Evolutionary conservation across 2,329 filamentous ascomycete genomes (phyloP).

Genomic region (Cryphonectria radicalis): DNA sequence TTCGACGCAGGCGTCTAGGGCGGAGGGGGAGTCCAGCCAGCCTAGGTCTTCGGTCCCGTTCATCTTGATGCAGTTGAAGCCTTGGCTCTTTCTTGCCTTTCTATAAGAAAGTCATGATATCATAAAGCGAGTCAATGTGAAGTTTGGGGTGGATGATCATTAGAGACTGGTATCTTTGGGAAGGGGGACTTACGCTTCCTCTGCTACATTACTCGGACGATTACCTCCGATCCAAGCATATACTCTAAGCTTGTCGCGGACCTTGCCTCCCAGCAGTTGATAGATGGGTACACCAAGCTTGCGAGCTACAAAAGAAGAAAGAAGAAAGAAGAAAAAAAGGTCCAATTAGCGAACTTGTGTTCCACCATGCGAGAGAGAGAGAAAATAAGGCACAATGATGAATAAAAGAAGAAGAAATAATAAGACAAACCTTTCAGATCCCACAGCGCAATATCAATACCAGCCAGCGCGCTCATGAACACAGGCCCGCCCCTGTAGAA

Average conservation of each 20-base stretch:
- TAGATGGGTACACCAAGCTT: constrained; percentile 61
- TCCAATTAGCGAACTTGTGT: neutral
- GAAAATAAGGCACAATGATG: too few species aligned
- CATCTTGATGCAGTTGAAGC: constrained; percentile 67
- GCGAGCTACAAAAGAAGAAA: constrained; percentile 18
- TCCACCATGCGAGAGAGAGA: neutral
- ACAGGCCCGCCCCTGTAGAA: constrained; percentile 73
- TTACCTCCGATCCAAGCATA: constrained; percentile 75
- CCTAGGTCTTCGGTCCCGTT: constrained; percentile 69
- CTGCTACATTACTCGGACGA: constrained; percentile 62
- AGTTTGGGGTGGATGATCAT: too few species aligned
- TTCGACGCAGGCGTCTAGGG: constrained; percentile 60
- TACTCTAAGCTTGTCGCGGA: constrained; percentile 65
- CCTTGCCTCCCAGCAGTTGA: constrained; percentile 67
- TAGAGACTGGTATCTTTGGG: neutral
- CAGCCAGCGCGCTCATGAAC: constrained; percentile 70
- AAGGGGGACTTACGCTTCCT: constrained; percentile 49
- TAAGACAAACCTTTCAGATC: constrained; percentile 57
- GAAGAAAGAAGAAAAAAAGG: neutral
- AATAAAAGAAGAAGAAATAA: neutral
- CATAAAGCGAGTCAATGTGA: neutral
- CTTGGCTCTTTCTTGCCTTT: constrained; percentile 56
- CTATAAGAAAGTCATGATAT: constrained; percentile 35
- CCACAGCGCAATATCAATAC: constrained; percentile 72
- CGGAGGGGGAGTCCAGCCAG: constrained; percentile 67